Evolutionary conservation across 2,329 filamentous ascomycete genomes (phyloP).

Genomic region (Zymoseptoria pseudotritici): DNA sequence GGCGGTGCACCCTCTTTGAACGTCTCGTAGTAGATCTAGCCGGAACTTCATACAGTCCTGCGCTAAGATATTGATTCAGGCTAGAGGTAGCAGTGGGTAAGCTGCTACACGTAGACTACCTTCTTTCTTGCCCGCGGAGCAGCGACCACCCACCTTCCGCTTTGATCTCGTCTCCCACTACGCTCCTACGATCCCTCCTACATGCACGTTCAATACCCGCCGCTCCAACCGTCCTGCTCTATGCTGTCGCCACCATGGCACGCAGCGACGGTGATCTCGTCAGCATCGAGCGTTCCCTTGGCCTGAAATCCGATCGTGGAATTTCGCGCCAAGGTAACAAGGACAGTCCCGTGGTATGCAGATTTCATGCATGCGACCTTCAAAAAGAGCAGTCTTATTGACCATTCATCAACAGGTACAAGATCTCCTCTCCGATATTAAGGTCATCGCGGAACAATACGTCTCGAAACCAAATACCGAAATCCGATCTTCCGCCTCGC

Average conservation of each 20-base stretch:
- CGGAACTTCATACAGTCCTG: too few species aligned
- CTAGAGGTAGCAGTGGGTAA: too few species aligned
- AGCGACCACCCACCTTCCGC: background rate
- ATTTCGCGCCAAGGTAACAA: constrained; percentile 14
- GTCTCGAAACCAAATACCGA: constrained; percentile 7
- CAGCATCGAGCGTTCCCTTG: constrained; percentile 11
- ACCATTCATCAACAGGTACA: constrained; percentile 2
- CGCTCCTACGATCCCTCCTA: background rate
- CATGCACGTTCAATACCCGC: background rate
- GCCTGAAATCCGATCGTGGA: constrained; percentile 12
- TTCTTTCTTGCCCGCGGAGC: too few species aligned
- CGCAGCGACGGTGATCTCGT: constrained; percentile 8
- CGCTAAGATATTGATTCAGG: too few species aligned
- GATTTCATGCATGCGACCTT: background rate
- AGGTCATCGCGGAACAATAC: constrained; percentile 8
- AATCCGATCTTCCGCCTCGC: constrained; percentile 9
- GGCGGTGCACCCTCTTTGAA: too few species aligned
- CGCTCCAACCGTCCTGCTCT: background rate
- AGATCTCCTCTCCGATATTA: constrained; percentile 11
- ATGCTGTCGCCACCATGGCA: background rate
- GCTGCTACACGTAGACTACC: too few species aligned
- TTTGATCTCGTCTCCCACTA: background rate
- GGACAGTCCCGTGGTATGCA: constrained; percentile 1
- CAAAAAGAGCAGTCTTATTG: background rate
- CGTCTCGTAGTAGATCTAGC: too few species aligned